Conservation (phyloP, 176 grass and related monocot species). For the Oropetium thomaeum region DNA sequence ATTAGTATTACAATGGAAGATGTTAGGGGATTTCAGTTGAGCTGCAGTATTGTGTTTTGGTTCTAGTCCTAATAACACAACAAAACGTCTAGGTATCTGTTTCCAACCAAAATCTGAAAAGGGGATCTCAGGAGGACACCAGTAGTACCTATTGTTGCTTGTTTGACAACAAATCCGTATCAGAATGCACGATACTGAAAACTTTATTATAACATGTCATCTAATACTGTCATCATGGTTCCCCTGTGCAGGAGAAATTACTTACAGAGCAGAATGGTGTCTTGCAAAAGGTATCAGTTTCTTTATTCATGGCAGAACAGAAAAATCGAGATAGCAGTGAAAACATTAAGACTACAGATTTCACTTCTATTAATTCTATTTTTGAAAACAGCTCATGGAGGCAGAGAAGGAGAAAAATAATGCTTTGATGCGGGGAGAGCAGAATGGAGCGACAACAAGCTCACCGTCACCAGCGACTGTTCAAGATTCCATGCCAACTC, state of each 20-base stretch:
- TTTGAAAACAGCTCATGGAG: slow-evolving; percentile 42
- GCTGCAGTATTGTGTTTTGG: not conserved
- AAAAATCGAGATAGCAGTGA: not conserved
- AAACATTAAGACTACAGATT: not conserved
- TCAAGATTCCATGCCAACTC: slow-evolving; percentile 34
- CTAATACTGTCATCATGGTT: not conserved
- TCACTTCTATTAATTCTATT: slow-evolving; percentile 1
- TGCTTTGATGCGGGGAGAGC: slow-evolving; percentile 25
- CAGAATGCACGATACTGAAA: not conserved
- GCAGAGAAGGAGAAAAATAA: slow-evolving; percentile 43
- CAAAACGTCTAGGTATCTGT: not conserved
- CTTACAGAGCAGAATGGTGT: slow-evolving; percentile 51
- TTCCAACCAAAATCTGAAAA: not conserved
- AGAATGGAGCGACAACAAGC: slow-evolving; percentile 33
- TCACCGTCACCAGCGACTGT: not conserved
- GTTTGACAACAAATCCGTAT: not conserved
- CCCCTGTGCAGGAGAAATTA: slow-evolving; percentile 60
- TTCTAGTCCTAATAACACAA: not conserved
- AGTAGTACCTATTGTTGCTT: not conserved
- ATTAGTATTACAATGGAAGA: too few species aligned
- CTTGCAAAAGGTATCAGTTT: slow-evolving; percentile 50
- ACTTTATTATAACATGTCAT: not conserved
- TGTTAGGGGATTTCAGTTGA: not conserved
- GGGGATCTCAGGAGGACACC: not conserved
- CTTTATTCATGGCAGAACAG: not conserved